These are phyloP conservation scores for Peronospora farinosa DNA, from an alignment of 352 stramenopile species.

Conservation along the genomic window DNA sequence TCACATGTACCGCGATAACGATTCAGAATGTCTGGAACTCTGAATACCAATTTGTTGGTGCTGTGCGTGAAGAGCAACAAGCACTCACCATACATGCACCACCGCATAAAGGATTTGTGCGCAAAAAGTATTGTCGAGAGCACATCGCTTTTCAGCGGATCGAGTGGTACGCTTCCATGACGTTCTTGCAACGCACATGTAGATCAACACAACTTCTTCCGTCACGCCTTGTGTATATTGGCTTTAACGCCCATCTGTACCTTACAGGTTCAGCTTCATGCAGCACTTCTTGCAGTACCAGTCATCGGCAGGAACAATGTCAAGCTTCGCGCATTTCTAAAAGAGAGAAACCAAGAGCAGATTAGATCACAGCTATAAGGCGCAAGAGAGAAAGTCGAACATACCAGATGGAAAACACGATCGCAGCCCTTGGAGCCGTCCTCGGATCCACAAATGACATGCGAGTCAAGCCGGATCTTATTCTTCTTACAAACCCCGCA, in stretches of 20 bases:
- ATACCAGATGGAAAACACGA: slow-evolving; percentile 84
- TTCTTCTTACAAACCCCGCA: slow-evolving; percentile 83
- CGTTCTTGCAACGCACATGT: background rate
- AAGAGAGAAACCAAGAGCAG: slow-evolving; percentile 4
- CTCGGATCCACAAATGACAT: slow-evolving; percentile 87
- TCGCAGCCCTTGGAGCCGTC: slow-evolving; percentile 83
- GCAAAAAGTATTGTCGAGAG: slow-evolving; percentile 46
- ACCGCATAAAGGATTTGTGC: slow-evolving; percentile 53
- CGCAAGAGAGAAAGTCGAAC: background rate
- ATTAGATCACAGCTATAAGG: background rate
- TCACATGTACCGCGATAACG: slow-evolving; percentile 2
- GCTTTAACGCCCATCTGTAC: slow-evolving; percentile 10
- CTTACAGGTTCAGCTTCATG: slow-evolving; percentile 34
- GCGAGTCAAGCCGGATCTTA: slow-evolving; percentile 82
- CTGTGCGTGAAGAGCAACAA: slow-evolving; percentile 28
- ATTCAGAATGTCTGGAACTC: slow-evolving; percentile 39
- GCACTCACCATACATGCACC: slow-evolving; percentile 19
- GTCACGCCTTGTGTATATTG: slow-evolving; percentile 21
- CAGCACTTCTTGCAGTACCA: slow-evolving; percentile 85
- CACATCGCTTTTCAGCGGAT: slow-evolving; percentile 53
- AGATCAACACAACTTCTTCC: slow-evolving; percentile 1
- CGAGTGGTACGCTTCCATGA: slow-evolving; percentile 29
- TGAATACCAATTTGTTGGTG: slow-evolving; percentile 49
- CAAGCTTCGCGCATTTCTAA: slow-evolving; percentile 86
- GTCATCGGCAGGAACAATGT: slow-evolving; percentile 71